A percentile compares a stretch with the other conserved stretches of the same genome.
Conservation (phyloP, 371 early-diverging fungal genomes). For the Apophysomyces ossiformis region DNA sequence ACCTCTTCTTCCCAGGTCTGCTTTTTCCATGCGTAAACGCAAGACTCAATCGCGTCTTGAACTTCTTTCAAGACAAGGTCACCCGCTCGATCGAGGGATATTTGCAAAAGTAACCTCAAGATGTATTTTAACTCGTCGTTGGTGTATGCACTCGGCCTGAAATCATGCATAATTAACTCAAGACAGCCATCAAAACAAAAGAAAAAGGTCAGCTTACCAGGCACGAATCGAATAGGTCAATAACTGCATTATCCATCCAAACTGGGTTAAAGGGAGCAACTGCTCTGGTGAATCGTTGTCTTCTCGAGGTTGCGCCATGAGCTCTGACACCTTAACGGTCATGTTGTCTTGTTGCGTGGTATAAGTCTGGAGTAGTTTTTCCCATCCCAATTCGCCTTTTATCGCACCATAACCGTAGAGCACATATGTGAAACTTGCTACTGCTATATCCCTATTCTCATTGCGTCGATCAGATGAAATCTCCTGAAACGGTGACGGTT, state of each 20-base stretch:
- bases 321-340: not conserved
- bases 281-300: conserved; percentile 4
- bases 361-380: not conserved
- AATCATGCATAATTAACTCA: not conserved
- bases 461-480: conserved; percentile 5
- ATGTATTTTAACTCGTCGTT: conserved; percentile 25
- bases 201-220: conserved; percentile 15
- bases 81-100: conserved; percentile 37
- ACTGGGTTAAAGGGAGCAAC: conserved; percentile 34
- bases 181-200: not conserved
- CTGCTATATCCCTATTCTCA: conserved; percentile 15
- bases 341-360: not conserved
- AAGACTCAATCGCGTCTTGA: conserved; percentile 36
- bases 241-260: conserved; percentile 33
- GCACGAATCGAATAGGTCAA: conserved; percentile 40
- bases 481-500: conserved; percentile 12
- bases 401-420: conserved; percentile 24
- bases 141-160: conserved; percentile 37
- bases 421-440: conserved; percentile 19
- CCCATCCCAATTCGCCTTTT: conserved; percentile 14
- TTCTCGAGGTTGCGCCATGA: no score
- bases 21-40: conserved; percentile 22
- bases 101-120: conserved; percentile 30
- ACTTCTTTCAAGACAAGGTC: conserved; percentile 29
- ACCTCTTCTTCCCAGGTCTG: conserved; percentile 28